Base-by-base conservation (phyloP, 495 filamentous ascomycete species). In the Xylaria venustula region DNA sequence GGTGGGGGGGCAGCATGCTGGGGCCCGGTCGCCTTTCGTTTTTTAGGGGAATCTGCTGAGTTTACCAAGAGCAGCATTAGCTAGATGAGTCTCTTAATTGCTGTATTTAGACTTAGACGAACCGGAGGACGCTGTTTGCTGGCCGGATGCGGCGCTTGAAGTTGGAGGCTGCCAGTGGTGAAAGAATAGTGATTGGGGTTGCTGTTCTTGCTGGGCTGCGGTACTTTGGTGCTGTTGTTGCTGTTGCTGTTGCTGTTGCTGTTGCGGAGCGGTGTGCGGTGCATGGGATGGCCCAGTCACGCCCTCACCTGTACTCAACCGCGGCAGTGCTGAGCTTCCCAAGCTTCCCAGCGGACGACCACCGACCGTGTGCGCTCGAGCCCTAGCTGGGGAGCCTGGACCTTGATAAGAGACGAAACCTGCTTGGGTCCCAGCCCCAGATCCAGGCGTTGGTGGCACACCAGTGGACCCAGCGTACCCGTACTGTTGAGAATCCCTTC, bases 121-220 rank as follows among this genome's bases (percentile, higher is more conserved):
- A 87, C 85, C 85, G 81, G 84, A 85, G 64, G 85, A 85, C 64
- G 84, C 85, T 70, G 82, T 79, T 64, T 85, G 81, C 71, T 86
- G 85, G 67, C 86, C 82, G 54, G 79, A 75, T 64, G 79, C 80
- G 64, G 77, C 72, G 71, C 87, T 85, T 7, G 83, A 81, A 14
- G 76, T 79, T 25, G 92, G 92, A 5, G 93, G 93, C 54, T 91
- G 87, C 90, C 90, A 96, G 67, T 96, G 91, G 68, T 96, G 92
- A 62, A 96, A 96, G 69, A 91, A 95, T 50, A 96, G 88, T 14
- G 86, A 86, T 7, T 90, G 87, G 7, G 85, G 81, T 40, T 83
- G 75, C 52, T 87, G 80, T 58, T 87, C 80, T 57, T 82, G 81
- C 51, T 82, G 79, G n/a, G 75, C 72, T 64, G 69, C 26, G 47